phyloP scores from a whole-genome alignment of 495 filamentous ascomycete genomes.

The Tuber umbilicatum region DNA sequence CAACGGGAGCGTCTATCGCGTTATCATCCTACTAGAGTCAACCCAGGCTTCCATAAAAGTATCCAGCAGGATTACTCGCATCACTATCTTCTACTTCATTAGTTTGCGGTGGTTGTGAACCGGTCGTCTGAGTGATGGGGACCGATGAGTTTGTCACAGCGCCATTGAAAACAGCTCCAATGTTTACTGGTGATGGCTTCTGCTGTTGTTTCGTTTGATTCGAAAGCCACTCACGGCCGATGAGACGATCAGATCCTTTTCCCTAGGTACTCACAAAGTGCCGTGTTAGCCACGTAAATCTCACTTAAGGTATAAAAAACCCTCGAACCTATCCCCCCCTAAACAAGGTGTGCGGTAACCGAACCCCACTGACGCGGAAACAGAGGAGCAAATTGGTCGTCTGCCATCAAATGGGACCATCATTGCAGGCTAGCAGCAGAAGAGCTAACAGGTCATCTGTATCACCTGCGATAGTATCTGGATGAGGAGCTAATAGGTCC shows the following conservation, averaged over 20 bases:
- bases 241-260: conserved; percentile 21
- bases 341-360: conserved; percentile 5
- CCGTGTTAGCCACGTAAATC: neutral
- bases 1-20: neutral
- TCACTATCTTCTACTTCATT: neutral
- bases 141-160: conserved; percentile 10
- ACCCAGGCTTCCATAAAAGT: neutral
- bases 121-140: conserved; percentile 17
- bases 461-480: conserved; percentile 29
- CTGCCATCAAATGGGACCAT: conserved; percentile 24
- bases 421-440: conserved; percentile 19
- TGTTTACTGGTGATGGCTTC: conserved; percentile 18
- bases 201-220: conserved; percentile 1
- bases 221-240: conserved; percentile 19
- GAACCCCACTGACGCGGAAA: conserved; percentile 16
- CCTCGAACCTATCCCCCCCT: neutral
- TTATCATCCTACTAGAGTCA: conserved; percentile 2
- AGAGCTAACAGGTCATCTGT: conserved; percentile 28
- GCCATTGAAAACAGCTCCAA: conserved; percentile 25
- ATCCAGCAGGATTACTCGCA: neutral
- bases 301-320: neutral
- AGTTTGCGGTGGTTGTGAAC: conserved; percentile 5
- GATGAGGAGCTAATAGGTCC: conserved; percentile 28
- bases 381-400: conserved; percentile 29
- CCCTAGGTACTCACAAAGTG: conserved; percentile 12